phyloP scores from a whole-genome alignment of 768 basidiomycete genomes.

The Psilocybe sp. region DNA sequence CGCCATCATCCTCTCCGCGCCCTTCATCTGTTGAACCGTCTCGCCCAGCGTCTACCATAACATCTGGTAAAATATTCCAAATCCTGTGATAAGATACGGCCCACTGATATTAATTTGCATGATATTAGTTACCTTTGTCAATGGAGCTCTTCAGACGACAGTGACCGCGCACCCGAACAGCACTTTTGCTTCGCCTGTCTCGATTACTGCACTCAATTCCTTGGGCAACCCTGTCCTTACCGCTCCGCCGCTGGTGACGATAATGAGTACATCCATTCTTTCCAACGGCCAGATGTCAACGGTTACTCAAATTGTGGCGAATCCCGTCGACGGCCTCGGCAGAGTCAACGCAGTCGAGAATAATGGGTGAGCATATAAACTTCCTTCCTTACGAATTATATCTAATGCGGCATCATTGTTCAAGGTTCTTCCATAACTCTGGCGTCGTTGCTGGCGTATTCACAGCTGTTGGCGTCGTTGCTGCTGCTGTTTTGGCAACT shows the following conservation, averaged over 20 bases:
- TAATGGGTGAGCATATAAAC: conserved; percentile 9
- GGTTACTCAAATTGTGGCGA: conserved; percentile 51
- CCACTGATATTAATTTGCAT: too few species aligned
- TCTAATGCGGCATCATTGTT: background rate
- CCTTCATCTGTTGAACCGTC: background rate
- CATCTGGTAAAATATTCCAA: conserved; percentile 17
- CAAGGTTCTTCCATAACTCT: conserved; percentile 63
- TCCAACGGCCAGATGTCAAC: conserved; percentile 43
- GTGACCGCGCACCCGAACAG: conserved; percentile 14
- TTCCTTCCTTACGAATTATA: background rate
- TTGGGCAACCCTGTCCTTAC: conserved; percentile 37
- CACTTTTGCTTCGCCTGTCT: conserved; percentile 32
- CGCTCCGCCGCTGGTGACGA: conserved; percentile 45
- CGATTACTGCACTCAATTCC: conserved; percentile 36
- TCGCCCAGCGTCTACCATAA: conserved; percentile 10
- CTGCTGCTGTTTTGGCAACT: conserved; percentile 42
- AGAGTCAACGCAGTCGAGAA: conserved; percentile 4
- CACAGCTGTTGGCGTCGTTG: conserved; percentile 58
- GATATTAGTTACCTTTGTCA: conserved; percentile 12
- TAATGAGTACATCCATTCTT: conserved; percentile 42
- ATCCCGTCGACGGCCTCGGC: conserved; percentile 24
- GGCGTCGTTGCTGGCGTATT: conserved; percentile 76
- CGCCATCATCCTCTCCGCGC: conserved; percentile 1
- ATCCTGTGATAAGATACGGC: too few species aligned
- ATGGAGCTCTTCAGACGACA: conserved; percentile 7